Percentiles rank a stretch among this genome's conserved stretches.
Conservation (phyloP, 148 eudicot species). For the Rhododendron vialii region DNA sequence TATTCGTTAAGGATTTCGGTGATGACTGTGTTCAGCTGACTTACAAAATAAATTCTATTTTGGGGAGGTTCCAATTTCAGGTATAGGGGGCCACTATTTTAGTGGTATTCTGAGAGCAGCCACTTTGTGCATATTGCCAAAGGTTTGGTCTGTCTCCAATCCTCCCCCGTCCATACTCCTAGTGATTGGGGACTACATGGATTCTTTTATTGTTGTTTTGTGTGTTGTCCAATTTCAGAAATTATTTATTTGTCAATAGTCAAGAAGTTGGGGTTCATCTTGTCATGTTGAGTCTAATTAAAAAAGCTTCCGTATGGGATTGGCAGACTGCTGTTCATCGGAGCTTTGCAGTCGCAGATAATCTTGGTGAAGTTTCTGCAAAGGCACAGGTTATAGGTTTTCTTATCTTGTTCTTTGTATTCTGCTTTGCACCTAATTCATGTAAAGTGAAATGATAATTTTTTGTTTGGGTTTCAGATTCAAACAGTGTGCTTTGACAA, state of each 20-base stretch:
- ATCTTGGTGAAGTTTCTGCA: slow-evolving; percentile 97
- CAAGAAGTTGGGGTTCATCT: not conserved
- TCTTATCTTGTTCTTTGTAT: slow-evolving; percentile 3
- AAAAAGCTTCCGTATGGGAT: slow-evolving; percentile 4
- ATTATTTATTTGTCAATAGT: not conserved
- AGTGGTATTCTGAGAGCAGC: too few species aligned
- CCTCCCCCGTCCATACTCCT: too few species aligned
- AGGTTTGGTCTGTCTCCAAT: too few species aligned
- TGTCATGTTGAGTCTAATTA: not conserved
- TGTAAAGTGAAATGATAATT: slow-evolving; percentile 14
- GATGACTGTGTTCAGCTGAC: not conserved
- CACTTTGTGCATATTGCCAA: too few species aligned
- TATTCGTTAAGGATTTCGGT: not conserved
- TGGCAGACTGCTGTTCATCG: slow-evolving; percentile 85
- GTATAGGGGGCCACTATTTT: too few species aligned
- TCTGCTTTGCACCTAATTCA: not conserved
- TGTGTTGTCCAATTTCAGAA: not conserved
- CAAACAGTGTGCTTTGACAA: slow-evolving; percentile 97
- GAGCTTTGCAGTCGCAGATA: slow-evolving; percentile 90
- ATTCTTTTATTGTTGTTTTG: too few species aligned
- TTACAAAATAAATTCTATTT: not conserved
- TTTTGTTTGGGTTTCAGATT: slow-evolving; percentile 51
- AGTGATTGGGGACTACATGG: too few species aligned
- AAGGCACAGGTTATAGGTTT: slow-evolving; percentile 65
- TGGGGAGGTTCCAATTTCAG: not conserved